Conservation (phyloP, 805 yeast genomes). For the Candida succiphila region DNA sequence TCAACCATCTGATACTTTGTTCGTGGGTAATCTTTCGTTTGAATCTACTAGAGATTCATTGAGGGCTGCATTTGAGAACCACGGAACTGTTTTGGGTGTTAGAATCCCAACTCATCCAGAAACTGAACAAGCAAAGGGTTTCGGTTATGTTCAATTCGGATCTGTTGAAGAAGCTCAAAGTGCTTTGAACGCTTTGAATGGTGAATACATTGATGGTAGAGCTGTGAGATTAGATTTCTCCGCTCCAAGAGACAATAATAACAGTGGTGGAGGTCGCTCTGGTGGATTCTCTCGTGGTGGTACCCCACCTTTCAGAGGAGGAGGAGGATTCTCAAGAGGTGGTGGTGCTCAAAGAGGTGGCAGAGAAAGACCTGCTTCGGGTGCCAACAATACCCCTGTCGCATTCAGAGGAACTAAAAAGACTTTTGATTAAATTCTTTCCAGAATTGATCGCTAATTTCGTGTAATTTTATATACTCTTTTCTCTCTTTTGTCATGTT, state of each 20-base stretch:
- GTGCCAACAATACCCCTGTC: constrained; percentile 60
- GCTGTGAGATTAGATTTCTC: constrained; percentile 92
- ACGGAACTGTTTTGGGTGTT: constrained; percentile 79
- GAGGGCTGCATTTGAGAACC: constrained; percentile 60
- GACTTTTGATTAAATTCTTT: constrained; percentile 53
- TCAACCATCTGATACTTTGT: constrained; percentile 90
- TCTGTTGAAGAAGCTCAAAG: constrained; percentile 82
- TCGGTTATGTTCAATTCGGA: constrained; percentile 92
- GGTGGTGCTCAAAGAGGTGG: constrained; percentile 23
- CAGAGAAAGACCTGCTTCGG: constrained; percentile 39
- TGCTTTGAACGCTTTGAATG: constrained; percentile 81
- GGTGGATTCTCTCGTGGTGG: constrained; percentile 27
- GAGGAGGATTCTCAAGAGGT: constrained; percentile 32
- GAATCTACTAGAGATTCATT: constrained; percentile 74
- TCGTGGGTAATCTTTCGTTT: constrained; percentile 94
- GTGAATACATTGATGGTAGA: constrained; percentile 84
- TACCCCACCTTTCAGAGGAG: constrained; percentile 24
- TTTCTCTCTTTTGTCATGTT: neutral
- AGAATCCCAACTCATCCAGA: constrained; percentile 98
- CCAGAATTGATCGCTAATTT: constrained; percentile 1
- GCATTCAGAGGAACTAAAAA: constrained; percentile 80
- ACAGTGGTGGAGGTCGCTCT: constrained; percentile 14
- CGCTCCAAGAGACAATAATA: constrained; percentile 66
- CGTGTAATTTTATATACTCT: neutral
- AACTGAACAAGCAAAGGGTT: constrained; percentile 98